These are phyloP conservation scores for Aquilaria malaccensis DNA, from an alignment of 345 rosid genomes.

Conservation along the genomic window DNA sequence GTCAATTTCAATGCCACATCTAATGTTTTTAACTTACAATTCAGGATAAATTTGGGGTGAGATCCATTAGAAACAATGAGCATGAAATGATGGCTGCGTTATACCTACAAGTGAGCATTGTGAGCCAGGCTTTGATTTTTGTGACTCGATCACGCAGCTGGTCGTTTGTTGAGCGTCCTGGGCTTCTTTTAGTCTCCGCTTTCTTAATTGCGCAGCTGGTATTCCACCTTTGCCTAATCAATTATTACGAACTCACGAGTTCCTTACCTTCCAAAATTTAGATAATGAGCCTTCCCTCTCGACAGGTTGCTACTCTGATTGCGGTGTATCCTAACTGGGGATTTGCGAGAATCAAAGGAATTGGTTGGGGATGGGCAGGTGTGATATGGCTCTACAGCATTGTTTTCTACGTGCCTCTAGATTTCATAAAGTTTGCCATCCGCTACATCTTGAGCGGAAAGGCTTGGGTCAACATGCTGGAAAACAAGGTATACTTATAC, in stretches of 20 bases:
- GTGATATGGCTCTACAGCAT: slow-evolving; percentile 79
- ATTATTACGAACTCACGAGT: not conserved
- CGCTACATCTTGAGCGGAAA: slow-evolving; percentile 76
- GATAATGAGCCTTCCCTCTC: slow-evolving; percentile 5
- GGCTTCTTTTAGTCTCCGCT: slow-evolving; percentile 45
- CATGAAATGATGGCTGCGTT: slow-evolving; percentile 75
- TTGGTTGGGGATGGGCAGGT: slow-evolving; percentile 97
- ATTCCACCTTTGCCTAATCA: not conserved
- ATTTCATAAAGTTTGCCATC: slow-evolving; percentile 61
- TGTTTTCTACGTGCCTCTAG: slow-evolving; percentile 71
- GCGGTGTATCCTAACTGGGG: slow-evolving; percentile 69
- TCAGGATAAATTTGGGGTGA: slow-evolving; percentile 65
- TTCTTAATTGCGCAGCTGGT: slow-evolving; percentile 69
- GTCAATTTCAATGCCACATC: slow-evolving; percentile 5
- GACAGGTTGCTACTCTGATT: slow-evolving; percentile 63
- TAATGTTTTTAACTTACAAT: slow-evolving; percentile 4
- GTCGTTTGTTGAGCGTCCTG: slow-evolving; percentile 82
- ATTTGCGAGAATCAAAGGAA: slow-evolving; percentile 71
- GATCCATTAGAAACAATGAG: slow-evolving; percentile 22
- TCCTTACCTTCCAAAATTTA: not conserved
- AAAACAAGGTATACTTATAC: slow-evolving; percentile 53
- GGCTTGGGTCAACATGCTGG: slow-evolving; percentile 72
- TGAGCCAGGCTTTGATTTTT: slow-evolving; percentile 89
- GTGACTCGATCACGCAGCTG: slow-evolving; percentile 93
- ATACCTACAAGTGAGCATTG: slow-evolving; percentile 94